Evolutionary conservation across 179 eudicot genomes (phyloP).

Genomic region (Heliamphora pulchella): DNA sequence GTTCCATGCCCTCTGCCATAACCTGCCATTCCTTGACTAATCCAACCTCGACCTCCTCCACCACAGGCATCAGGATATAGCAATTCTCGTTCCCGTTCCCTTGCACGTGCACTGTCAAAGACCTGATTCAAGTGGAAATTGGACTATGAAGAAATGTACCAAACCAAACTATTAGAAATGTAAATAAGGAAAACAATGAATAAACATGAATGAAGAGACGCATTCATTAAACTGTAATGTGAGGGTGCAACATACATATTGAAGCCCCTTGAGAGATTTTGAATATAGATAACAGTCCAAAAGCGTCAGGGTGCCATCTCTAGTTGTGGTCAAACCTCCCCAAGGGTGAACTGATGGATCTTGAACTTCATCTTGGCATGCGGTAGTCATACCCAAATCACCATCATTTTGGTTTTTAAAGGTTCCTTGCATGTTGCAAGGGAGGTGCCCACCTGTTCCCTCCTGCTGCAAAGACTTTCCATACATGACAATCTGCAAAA

Average conservation of each 20-base stretch:
- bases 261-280: slow-evolving; percentile 78
- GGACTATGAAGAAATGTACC: background rate
- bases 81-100: slow-evolving; percentile 92
- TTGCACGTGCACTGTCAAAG: slow-evolving; percentile 90
- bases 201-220: slow-evolving; percentile 12
- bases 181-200: background rate
- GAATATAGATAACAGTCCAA: slow-evolving; percentile 74
- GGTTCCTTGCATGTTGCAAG: slow-evolving; percentile 34
- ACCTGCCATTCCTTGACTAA: slow-evolving; percentile 81
- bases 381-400: slow-evolving; percentile 25
- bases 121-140: slow-evolving; percentile 48
- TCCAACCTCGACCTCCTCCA: slow-evolving; percentile 98
- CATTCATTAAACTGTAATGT: slow-evolving; percentile 4
- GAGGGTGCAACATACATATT: slow-evolving; percentile 45
- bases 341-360: slow-evolving; percentile 98
- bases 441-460: slow-evolving; percentile 36
- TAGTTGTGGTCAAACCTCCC: slow-evolving; percentile 86
- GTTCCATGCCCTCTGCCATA: slow-evolving; percentile 96
- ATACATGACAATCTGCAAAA: slow-evolving; percentile 81
- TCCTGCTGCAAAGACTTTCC: slow-evolving; percentile 90
- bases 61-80: slow-evolving; percentile 99
- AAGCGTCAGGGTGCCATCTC: slow-evolving; percentile 81
- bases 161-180: background rate
- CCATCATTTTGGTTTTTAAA: slow-evolving; percentile 32
- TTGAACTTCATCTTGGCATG: slow-evolving; percentile 57